Percentiles rank a stretch among this genome's conserved stretches.
These are phyloP conservation scores for Kuraishia ogatae DNA, from an alignment of 805 yeast species.

Conservation along the genomic window DNA sequence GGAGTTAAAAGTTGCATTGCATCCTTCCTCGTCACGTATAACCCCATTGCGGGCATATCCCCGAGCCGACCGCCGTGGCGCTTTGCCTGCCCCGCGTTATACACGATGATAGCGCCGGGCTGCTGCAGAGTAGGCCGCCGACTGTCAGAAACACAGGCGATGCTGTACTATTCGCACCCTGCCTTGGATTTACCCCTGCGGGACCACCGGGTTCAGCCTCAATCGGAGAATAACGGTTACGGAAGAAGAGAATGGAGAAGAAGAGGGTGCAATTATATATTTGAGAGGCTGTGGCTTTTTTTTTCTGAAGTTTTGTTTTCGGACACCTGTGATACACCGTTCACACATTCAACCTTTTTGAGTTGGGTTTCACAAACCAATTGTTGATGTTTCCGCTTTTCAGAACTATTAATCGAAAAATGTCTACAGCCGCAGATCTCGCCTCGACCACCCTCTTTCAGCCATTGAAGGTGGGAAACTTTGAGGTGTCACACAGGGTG, in stretches of 20 bases:
- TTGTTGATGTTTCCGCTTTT: constrained; percentile 12
- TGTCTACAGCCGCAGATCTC: background rate
- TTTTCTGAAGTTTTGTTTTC: too few relatives aligned
- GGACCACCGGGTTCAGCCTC: too few relatives aligned
- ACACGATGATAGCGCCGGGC: background rate
- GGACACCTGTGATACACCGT: too few relatives aligned
- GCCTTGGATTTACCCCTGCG: too few relatives aligned
- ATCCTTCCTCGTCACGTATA: too few relatives aligned
- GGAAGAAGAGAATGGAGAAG: too few relatives aligned
- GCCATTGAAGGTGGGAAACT: constrained; percentile 26
- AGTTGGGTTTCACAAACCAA: background rate
- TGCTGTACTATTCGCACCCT: background rate
- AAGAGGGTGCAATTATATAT: too few relatives aligned
- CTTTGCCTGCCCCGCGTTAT: background rate
- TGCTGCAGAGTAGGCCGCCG: background rate
- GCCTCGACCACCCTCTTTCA: constrained; percentile 14
- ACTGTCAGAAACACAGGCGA: background rate
- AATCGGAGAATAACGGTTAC: too few relatives aligned
- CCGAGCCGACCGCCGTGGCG: background rate
- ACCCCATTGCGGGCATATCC: background rate
- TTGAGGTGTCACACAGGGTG: constrained; percentile 23
- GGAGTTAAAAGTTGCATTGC: too few relatives aligned
- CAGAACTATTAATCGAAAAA: constrained; percentile 45
- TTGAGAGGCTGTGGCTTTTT: too few relatives aligned
- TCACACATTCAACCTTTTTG: too few relatives aligned